Conservation (phyloP, 2,329 filamentous ascomycete genomes). For the Aspergillus fumigatus region DNA sequence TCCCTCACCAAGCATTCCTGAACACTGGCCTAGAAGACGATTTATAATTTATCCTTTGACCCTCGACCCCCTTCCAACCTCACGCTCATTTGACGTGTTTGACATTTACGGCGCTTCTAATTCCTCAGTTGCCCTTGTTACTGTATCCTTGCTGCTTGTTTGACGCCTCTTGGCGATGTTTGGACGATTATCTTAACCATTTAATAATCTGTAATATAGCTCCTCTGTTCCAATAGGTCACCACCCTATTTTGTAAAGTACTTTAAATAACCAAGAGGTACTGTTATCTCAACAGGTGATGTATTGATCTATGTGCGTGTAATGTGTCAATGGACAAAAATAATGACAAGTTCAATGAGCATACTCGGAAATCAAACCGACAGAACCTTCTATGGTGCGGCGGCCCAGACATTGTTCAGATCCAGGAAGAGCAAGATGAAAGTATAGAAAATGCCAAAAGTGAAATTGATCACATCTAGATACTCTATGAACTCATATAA, state of each 20-base stretch:
- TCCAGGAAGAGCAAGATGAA: background rate
- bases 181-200: background rate
- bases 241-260: background rate
- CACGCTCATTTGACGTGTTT: background rate
- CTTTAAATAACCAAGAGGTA: too few relatives aligned
- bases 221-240: background rate
- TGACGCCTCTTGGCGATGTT: background rate
- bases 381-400: background rate
- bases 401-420: too few relatives aligned
- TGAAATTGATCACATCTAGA: slow-evolving; percentile 1
- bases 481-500: background rate
- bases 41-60: background rate
- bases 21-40: background rate
- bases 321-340: background rate
- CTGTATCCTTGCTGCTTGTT: background rate
- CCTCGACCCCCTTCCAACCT: background rate
- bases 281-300: too few relatives aligned
- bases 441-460: background rate
- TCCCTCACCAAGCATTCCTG: background rate
- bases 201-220: background rate
- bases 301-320: too few relatives aligned
- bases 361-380: background rate
- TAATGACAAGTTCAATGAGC: background rate
- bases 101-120: background rate
- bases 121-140: background rate